Evolutionary conservation across 1,284 basidiomycete genomes (phyloP), one percentile per base, ranked within the genome.

Genomic region (Ustilago bromivora): DNA sequence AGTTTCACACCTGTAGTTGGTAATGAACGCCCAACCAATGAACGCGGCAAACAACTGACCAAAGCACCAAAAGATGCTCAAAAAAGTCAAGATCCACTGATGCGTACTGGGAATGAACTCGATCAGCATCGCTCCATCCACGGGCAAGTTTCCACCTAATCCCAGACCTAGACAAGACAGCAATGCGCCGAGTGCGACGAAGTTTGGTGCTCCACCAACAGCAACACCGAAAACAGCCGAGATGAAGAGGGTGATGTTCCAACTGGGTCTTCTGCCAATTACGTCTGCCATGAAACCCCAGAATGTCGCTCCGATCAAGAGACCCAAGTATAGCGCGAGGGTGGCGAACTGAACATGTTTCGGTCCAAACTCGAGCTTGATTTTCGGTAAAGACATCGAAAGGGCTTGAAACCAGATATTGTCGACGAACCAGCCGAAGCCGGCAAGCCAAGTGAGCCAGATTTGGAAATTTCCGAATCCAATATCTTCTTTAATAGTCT

Each of bases 61-160:
- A 28, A 91, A 79, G 17, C 90, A 90, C 91, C 91, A 92, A 89
- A 90, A 91, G 34, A 89, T 88, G 10, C 90, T 91, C 0, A 92
- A 88, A n/a, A 92, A 86, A 0, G 91, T 92, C 52, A 92, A 85
- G 41, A 90, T 89, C 89, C 90, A 91, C 88, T 91, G 62, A 57
- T 71, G 64, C 11, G 80, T 61, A 3, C 71, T 73, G 1, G 83
- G 83, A 23, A 83, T 68, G 57, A 79, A 84, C 61, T 84, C 83
- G 66, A 84, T 80, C 34, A 84, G 61, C 80, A 84, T 76, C 3
- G 80, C 80, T 2, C 82, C 83, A 51, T 84, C 83, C 32, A 84
- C 82, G 0, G 80, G 82, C 55, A 83, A 47, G 10, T 91, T 91
- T 71, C 90, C 81, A 88, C 71, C 91, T 89, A 53, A 86, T 40